These are phyloP conservation scores for Phytophthora agathidicida DNA, from an alignment of 352 stramenopile species.

Conservation along the genomic window DNA sequence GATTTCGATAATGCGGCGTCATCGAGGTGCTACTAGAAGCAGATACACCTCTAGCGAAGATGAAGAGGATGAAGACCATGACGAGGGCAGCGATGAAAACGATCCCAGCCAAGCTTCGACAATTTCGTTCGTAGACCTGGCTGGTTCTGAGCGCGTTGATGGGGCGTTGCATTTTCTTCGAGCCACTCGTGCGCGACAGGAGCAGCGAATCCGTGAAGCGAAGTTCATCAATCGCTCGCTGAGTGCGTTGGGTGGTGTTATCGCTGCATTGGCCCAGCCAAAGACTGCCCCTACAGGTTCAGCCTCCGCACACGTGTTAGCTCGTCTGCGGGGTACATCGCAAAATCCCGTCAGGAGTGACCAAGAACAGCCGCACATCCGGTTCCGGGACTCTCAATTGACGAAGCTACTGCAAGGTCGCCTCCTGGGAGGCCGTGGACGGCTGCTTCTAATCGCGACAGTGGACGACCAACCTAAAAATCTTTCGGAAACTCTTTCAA, in stretches of 20 bases:
- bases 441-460: slow-evolving; percentile 66
- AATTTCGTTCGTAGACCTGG: slow-evolving; percentile 77
- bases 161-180: slow-evolving; percentile 57
- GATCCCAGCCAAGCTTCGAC: slow-evolving; percentile 27
- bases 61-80: slow-evolving; percentile 18
- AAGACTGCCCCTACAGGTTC: slow-evolving; percentile 3
- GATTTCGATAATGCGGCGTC: slow-evolving; percentile 44
- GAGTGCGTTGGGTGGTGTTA: slow-evolving; percentile 70
- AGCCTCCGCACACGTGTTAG: slow-evolving; percentile 3
- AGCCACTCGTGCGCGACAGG: slow-evolving; percentile 51
- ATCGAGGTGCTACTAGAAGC: slow-evolving; percentile 1
- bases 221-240: slow-evolving; percentile 85
- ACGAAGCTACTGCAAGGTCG: slow-evolving; percentile 71
- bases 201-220: slow-evolving; percentile 73
- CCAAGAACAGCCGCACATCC: slow-evolving; percentile 44
- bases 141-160: slow-evolving; percentile 69
- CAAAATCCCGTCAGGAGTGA: slow-evolving; percentile 8
- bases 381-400: slow-evolving; percentile 76
- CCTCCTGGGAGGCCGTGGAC: slow-evolving; percentile 50
- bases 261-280: slow-evolving; percentile 54
- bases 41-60: slow-evolving; percentile 15
- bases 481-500: slow-evolving; percentile 70
- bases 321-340: slow-evolving; percentile 2
- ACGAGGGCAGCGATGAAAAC: slow-evolving; percentile 1
- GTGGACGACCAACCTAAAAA: slow-evolving; percentile 61